Percentiles rank a stretch among this genome's conserved stretches.
phyloP scores from a whole-genome alignment of 2,329 filamentous ascomycete genomes.

The Alternaria rosae region DNA sequence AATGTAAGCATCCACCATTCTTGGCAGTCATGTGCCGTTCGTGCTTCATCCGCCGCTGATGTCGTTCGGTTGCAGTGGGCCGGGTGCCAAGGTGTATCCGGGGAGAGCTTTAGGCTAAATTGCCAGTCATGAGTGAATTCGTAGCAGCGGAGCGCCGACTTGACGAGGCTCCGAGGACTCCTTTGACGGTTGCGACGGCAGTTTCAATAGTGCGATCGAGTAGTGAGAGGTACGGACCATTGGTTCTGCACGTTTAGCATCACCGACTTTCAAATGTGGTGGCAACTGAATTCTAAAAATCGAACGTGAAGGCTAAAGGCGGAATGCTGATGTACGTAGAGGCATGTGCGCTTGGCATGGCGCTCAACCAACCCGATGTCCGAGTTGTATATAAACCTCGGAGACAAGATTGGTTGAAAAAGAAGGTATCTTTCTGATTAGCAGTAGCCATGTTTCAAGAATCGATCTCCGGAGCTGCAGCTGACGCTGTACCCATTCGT shows the following conservation, averaged over 20 bases:
- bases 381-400: not conserved
- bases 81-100: slow-evolving; percentile 13
- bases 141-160: not conserved
- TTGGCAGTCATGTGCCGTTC: slow-evolving; percentile 6
- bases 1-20: slow-evolving; percentile 6
- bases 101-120: slow-evolving; percentile 23
- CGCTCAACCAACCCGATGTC: not conserved
- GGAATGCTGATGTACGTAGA: not conserved
- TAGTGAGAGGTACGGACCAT: not conserved
- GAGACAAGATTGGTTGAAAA: not conserved
- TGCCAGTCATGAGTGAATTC: not conserved
- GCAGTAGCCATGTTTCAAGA: not conserved
- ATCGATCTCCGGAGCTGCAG: not conserved
- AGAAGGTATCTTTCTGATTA: not conserved
- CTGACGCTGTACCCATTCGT: not conserved
- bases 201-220: not conserved
- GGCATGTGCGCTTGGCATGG: not conserved
- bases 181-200: not conserved
- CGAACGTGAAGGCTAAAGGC: not conserved
- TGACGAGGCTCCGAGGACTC: slow-evolving; percentile 2
- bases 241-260: not conserved
- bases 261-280: not conserved
- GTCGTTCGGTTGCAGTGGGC: slow-evolving; percentile 1
- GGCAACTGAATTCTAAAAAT: not conserved
- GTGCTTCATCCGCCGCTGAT: slow-evolving; percentile 6